Percentiles rank a stretch among this genome's conserved stretches.
phyloP scores from a whole-genome alignment of 2,329 filamentous ascomycete species.

The Teratosphaeria destructans region DNA sequence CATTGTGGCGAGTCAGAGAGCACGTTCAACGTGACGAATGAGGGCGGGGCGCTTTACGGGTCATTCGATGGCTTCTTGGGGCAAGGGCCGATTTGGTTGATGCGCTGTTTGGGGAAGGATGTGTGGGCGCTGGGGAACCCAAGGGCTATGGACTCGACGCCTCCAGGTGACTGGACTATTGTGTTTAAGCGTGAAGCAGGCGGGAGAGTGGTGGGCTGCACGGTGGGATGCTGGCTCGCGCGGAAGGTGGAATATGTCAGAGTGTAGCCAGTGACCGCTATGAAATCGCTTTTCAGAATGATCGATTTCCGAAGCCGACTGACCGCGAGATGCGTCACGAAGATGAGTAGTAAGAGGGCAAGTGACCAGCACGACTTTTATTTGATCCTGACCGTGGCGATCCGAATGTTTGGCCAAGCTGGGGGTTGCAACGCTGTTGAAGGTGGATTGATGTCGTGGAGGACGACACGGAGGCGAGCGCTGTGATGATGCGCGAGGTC shows the following conservation, averaged over 20 bases:
- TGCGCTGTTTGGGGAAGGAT: constrained; percentile 30
- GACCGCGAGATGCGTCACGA: not conserved
- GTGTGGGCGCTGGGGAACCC: constrained; percentile 31
- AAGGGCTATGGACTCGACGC: constrained; percentile 31
- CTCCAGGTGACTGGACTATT: constrained; percentile 36
- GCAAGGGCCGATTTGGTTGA: constrained; percentile 27
- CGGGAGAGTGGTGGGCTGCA: constrained; percentile 17
- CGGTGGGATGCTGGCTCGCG: constrained; percentile 34
- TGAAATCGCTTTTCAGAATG: too few relatives aligned
- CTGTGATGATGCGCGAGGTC: too few relatives aligned
- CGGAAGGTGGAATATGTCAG: constrained; percentile 17
- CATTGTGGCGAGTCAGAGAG: constrained; percentile 29
- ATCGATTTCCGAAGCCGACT: too few relatives aligned
- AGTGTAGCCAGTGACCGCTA: constrained; percentile 4
- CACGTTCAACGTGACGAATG: constrained; percentile 26
- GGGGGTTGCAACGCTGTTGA: not conserved
- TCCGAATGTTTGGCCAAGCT: too few relatives aligned
- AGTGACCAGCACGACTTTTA: not conserved
- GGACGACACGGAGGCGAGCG: too few relatives aligned
- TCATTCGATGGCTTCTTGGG: constrained; percentile 35
- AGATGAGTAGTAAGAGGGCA: not conserved
- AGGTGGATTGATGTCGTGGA: too few relatives aligned
- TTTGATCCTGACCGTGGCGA: too few relatives aligned
- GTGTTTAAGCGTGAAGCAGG: constrained; percentile 21
- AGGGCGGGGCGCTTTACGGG: constrained; percentile 32